Evolutionary conservation across 1,139 yeast genomes (phyloP), one percentile per base, ranked within the genome.

Genomic region (Magnusiomyces suaveolens): DNA sequence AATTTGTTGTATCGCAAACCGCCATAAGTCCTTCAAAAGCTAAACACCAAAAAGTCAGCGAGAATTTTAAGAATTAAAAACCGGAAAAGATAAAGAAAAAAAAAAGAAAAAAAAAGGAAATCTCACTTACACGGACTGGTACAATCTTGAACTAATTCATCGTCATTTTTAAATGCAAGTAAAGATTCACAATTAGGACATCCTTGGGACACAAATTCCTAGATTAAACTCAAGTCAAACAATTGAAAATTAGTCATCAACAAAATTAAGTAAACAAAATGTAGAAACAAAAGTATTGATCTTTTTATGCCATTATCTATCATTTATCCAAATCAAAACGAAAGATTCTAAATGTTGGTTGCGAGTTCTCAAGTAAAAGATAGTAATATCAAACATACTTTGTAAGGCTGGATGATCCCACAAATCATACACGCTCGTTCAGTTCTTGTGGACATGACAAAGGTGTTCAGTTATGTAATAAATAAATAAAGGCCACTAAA

Each of bases 351-450:
- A n/a, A n/a, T n/a, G n/a, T n/a, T n/a, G n/a, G n/a, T n/a, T n/a
- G n/a, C n/a, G n/a, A n/a, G n/a, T n/a, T n/a, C n/a, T n/a, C n/a
- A n/a, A n/a, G n/a, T n/a, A n/a, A n/a, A n/a, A n/a, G n/a, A n/a
- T n/a, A n/a, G n/a, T n/a, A n/a, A n/a, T n/a, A n/a, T 1, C 48
- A 48, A 41, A 65, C 78, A 43, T 63, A 75, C 79, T 61, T 76
- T 75, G 69, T 82, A 78, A 12, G 92, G 81, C 66, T 87, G 96
- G 58, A 92, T 87, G 57, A 90, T 79, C 8, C 97, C 98, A 71
- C 98, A 92, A 58, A 92, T 79, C 96, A 92, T 87, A 68, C 98
- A 92, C 25, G 98, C 98, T 76, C 98, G 81, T 63, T 92, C 96
- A 32, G 86, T 77, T 71, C 83, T 77, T 38, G 80, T 72, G 20